phyloP scores from a whole-genome alignment of 192 early-diverging fungal genomes.

The Spinellus fusiger region DNA sequence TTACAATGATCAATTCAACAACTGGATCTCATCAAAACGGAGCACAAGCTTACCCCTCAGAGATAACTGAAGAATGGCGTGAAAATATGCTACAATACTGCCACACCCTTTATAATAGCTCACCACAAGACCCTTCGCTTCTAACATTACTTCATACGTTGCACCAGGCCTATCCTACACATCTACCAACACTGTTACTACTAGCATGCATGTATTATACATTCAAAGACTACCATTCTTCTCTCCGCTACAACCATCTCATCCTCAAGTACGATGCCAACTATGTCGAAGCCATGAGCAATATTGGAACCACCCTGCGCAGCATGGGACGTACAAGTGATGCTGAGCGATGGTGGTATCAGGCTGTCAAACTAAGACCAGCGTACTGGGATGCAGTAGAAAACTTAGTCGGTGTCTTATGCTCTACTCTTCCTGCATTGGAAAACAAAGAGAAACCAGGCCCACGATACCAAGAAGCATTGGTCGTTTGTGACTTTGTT shows the following conservation, averaged over 20 bases:
- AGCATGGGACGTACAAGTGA: conserved; percentile 65
- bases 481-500: conserved; percentile 76
- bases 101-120: conserved; percentile 53
- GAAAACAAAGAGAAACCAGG: conserved; percentile 8
- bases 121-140: conserved; percentile 45
- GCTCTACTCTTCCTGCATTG: conserved; percentile 30
- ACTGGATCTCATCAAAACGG: not conserved
- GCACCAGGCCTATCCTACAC: conserved; percentile 50
- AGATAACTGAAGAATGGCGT: conserved; percentile 24
- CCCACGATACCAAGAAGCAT: conserved; percentile 69
- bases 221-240: conserved; percentile 61
- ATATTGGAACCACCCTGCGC: conserved; percentile 84
- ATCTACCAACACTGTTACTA: conserved; percentile 80
- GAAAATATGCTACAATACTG: conserved; percentile 59
- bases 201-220: conserved; percentile 87
- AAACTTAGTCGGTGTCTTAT: conserved; percentile 79
- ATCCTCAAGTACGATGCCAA: conserved; percentile 78
- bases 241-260: conserved; percentile 73
- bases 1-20: not conserved
- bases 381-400: conserved; percentile 92
- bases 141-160: conserved; percentile 44
- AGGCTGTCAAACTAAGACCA: conserved; percentile 75
- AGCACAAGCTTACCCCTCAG: not conserved
- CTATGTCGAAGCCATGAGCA: conserved; percentile 89
- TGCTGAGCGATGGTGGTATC: conserved; percentile 82